These are phyloP conservation scores for Hawksworthiomyces lignivorus DNA, from an alignment of 2,329 filamentous ascomycete genomes.

Conservation along the genomic window DNA sequence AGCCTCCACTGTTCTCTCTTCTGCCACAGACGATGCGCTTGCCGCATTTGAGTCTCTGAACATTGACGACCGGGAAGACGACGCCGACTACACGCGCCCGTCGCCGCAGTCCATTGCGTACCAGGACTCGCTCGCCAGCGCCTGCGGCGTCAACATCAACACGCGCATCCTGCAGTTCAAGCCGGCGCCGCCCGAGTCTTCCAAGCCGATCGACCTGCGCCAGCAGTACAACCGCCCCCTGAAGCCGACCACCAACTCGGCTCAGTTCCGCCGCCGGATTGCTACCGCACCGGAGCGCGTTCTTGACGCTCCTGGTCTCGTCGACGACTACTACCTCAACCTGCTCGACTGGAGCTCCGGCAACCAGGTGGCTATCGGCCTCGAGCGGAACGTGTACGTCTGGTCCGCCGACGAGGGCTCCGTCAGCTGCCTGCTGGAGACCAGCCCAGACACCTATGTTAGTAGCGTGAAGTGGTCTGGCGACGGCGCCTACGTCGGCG, in stretches of 20 bases:
- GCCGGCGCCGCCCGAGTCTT: constrained; percentile 94
- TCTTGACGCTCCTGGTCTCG: constrained; percentile 86
- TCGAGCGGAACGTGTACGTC: constrained; percentile 95
- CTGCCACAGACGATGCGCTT: constrained; percentile 71
- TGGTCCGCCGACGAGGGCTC: constrained; percentile 94
- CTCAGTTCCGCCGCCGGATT: constrained; percentile 85
- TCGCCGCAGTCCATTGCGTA: constrained; percentile 67
- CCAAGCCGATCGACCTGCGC: constrained; percentile 93
- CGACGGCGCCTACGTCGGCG: constrained; percentile 91
- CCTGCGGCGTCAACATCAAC: constrained; percentile 72
- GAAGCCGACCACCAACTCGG: constrained; percentile 66
- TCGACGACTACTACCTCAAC: constrained; percentile 99
- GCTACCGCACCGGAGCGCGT: constrained; percentile 94
- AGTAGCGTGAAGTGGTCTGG: constrained; percentile 99
- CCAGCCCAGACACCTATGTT: constrained; percentile 83
- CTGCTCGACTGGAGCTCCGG: constrained; percentile 95
- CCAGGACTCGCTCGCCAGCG: constrained; percentile 20
- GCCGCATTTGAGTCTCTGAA: constrained; percentile 73
- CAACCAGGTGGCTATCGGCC: constrained; percentile 95
- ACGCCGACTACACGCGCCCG: constrained; percentile 63
- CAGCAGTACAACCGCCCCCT: constrained; percentile 97
- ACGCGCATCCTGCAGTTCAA: constrained; percentile 97
- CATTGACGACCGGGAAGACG: constrained; percentile 61
- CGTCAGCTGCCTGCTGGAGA: constrained; percentile 84
- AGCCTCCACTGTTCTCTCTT: constrained; percentile 67